A percentile compares a stretch with the other conserved stretches of the same genome.
phyloP scores from a whole-genome alignment of 805 yeast genomes.

The Millerozyma acaciae region DNA sequence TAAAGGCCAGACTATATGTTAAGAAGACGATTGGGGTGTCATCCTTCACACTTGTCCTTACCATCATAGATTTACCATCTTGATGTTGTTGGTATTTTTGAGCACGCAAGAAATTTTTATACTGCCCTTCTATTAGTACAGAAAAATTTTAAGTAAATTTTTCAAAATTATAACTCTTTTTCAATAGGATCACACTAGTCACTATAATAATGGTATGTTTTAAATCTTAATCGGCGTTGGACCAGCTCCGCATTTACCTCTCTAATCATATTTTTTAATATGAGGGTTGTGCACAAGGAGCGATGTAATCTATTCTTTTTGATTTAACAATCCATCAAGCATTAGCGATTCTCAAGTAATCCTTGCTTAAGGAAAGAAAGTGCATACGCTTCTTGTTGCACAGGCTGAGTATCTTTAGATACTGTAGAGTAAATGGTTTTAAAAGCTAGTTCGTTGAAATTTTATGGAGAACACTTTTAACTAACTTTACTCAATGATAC shows the following conservation, averaged over 20 bases:
- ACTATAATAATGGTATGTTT: slow-evolving; percentile 27
- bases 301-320: slow-evolving; percentile 20
- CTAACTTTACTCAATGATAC: slow-evolving; percentile 44
- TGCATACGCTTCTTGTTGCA: slow-evolving; percentile 38
- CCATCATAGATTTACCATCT: too few species aligned
- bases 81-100: too few species aligned
- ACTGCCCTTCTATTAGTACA: too few species aligned
- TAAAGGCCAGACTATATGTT: too few species aligned
- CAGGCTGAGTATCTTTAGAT: slow-evolving; percentile 42
- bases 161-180: too few species aligned
- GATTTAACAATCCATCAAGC: slow-evolving; percentile 10
- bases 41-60: too few species aligned
- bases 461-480: slow-evolving; percentile 18
- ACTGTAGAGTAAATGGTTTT: slow-evolving; percentile 36
- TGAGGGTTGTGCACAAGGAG: slow-evolving; percentile 22
- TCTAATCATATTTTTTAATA: slow-evolving; percentile 5
- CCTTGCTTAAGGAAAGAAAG: slow-evolving; percentile 15
- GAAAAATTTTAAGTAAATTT: too few species aligned
- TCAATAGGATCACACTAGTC: slow-evolving; percentile 4
- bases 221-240: slow-evolving; percentile 18
- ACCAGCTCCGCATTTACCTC: slow-evolving; percentile 19
- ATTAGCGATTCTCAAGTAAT: slow-evolving; percentile 2
- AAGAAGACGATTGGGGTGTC: too few species aligned
- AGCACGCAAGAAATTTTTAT: too few species aligned
- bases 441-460: slow-evolving; percentile 24